Percentiles rank a stretch among this genome's conserved stretches.
Conservation (phyloP, 176 grass and related monocot species). For the Oryza coarctata region DNA sequence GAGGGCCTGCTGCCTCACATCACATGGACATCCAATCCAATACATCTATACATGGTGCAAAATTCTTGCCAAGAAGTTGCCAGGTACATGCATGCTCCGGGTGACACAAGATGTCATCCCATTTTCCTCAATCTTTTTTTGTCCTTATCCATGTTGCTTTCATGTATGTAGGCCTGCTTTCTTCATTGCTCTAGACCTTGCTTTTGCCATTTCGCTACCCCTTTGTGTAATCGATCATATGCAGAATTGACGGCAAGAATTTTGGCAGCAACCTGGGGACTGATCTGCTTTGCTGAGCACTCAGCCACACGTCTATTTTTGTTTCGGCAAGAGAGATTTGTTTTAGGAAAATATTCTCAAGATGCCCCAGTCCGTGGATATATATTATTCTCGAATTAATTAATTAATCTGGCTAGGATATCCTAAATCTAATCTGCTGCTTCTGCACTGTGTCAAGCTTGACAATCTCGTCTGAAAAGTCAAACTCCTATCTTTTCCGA, state of each 20-base stretch:
- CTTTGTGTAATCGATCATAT: not conserved
- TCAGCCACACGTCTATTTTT: not conserved
- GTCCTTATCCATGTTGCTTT: slow-evolving; percentile 54
- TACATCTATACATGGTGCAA: not conserved
- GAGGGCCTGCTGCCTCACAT: not conserved
- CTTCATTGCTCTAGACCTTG: not conserved
- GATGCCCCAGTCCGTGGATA: not conserved
- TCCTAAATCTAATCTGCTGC: not conserved
- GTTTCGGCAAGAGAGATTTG: not conserved
- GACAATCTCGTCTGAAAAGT: not conserved
- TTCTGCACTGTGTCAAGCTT: not conserved
- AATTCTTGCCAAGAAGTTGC: slow-evolving; percentile 9
- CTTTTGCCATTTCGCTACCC: slow-evolving; percentile 6
- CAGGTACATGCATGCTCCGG: slow-evolving; percentile 36
- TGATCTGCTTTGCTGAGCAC: not conserved
- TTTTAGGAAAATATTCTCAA: not conserved
- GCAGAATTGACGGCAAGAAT: not conserved
- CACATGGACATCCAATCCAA: slow-evolving; percentile 6
- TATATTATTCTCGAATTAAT: not conserved
- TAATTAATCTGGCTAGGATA: not conserved
- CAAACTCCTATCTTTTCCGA: not conserved
- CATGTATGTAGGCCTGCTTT: slow-evolving; percentile 19
- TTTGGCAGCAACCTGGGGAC: not conserved
- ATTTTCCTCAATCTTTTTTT: not conserved
- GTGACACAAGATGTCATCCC: slow-evolving; percentile 15